Base-by-base conservation (phyloP, 2,329 filamentous ascomycete species). In the Parastagonospora nodorum region DNA sequence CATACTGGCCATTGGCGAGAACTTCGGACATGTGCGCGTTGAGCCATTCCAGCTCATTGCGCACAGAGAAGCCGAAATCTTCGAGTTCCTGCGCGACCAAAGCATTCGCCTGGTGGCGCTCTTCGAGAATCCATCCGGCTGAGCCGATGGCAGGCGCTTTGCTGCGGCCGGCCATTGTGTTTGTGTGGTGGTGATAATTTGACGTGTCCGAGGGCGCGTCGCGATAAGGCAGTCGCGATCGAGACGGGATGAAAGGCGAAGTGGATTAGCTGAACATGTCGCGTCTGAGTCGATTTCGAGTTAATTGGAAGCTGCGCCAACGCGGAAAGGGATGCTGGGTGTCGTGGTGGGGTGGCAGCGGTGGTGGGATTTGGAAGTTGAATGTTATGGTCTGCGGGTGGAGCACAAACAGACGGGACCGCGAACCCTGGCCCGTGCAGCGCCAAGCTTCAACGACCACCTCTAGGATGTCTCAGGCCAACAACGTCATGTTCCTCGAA, bases 11-110 rank as follows among this genome's bases (percentile, higher is more conserved):
- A 68, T 88, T 86, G 66, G 87, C 88, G 72, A 97, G 96, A 67
- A 99, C 90, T 57, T 96, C 91, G 42, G 86, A 85, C 93, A 99
- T 97, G 74, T 99, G 94, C 77, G 97, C 94, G 69, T 99, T 97
- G 64, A 99, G 80, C 94, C 94, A 99, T 72, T 97, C 92, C 68
- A 97, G 80, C 74, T 99, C 94, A 75, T 97, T 96, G 51, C 90
- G 86, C 55, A 90, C 92, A 28, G 92, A 91, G 76, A 90, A 97
- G 37, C 89, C 85, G 69, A 97, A 95, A 76, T 99, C 95, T 61
- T 97, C 93, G 47, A 90, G 84, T 74, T 97, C 94, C 48, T 91
- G 84, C 40, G 88, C 82, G 12, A 89, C 83, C 57, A 97, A 86
- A 59, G 89, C 84, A 47, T 86, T 78, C 11, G 90, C 87, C 66